These are phyloP conservation scores for Solioccasus polychromus DNA, from an alignment of 768 basidiomycete species.

Conservation along the genomic window DNA sequence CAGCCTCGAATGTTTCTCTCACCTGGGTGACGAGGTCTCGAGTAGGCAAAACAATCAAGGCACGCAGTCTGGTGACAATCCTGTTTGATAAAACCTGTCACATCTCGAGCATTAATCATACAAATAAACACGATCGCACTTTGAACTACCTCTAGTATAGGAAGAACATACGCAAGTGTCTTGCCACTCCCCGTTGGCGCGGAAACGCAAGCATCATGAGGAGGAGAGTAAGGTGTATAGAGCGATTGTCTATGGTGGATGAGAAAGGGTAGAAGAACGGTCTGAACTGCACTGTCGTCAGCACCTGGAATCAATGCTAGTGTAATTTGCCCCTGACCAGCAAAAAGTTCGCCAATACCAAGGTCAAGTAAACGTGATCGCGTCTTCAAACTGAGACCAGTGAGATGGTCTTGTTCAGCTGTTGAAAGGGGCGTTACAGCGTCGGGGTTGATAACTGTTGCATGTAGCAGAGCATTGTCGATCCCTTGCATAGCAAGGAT, in stretches of 20 bases:
- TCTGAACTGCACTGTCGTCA: constrained; percentile 67
- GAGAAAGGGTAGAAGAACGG: constrained; percentile 79
- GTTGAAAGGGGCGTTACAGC: constrained; percentile 42
- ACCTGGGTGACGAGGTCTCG: constrained; percentile 92
- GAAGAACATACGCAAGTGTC: constrained; percentile 93
- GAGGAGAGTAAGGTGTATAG: constrained; percentile 64
- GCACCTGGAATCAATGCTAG: not conserved
- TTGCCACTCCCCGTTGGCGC: constrained; percentile 99
- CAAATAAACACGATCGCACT: not conserved
- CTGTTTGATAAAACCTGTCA: constrained; percentile 65
- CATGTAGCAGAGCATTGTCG: constrained; percentile 67
- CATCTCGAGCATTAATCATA: not conserved
- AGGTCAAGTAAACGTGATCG: constrained; percentile 64
- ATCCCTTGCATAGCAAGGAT: constrained; percentile 77
- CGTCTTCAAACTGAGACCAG: constrained; percentile 57
- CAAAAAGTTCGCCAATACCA: constrained; percentile 85
- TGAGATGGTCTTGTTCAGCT: constrained; percentile 36
- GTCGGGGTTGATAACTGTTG: constrained; percentile 63
- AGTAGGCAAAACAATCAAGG: constrained; percentile 88
- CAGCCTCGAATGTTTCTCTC: constrained; percentile 82
- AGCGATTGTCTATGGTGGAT: constrained; percentile 50
- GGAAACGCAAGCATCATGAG: constrained; percentile 86
- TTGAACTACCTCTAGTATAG: constrained; percentile 75
- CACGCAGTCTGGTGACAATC: constrained; percentile 79
- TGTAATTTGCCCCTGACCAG: constrained; percentile 51